Base-by-base conservation (phyloP, 495 filamentous ascomycete genomes). In the Rostrohypoxylon terebratum region DNA sequence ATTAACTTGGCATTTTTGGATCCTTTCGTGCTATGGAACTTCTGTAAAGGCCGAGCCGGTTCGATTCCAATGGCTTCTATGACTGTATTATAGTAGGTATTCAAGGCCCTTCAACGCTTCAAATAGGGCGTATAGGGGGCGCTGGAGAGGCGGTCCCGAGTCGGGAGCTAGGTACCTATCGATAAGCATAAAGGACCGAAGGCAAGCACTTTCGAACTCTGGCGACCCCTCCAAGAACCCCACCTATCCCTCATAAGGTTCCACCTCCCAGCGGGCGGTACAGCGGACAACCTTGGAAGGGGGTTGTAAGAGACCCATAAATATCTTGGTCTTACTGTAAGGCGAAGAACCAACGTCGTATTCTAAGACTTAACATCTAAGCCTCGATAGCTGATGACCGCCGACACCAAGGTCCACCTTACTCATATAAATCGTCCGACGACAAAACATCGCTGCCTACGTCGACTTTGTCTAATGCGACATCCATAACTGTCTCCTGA, bases 321-420 rank as follows among this genome's bases (percentile, higher is more conserved):
- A 66, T 60, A 28, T 64, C 31, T 71, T 18, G 59, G 44, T 70
- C 68, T 71, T 71, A 71, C 68, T 66, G 68, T 71, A 71, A 71
- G 67, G 68, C 64, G 53, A 13, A n/a, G 55, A 53, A 45, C 18
- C 33, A 66, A 66, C 68, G 69, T 67, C 59, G 63, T 25, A 72
- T 66, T 54, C n/a, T 21, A n/a, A 60, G 44, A 20, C 53, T 59
- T 34, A 63, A 69, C 42, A 21, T 55, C 50, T 57, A 36, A 50
- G 50, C 51, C 20, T 45, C 48, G 36, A 18, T 23, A 67, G 44
- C 54, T 60, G 21, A 21, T 44, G 54, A 50, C 55, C 55, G 55
- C 64, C 64, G 53, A 53, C 60, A 45, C 31, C 51, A 45, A 64
- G 59, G 61, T 51, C 50, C 42, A 58, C 40, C 63, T 70, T 70